These are phyloP conservation scores for Calamus simplicifolius DNA, from an alignment of 176 grass and related monocot genomes.

Conservation along the genomic window DNA sequence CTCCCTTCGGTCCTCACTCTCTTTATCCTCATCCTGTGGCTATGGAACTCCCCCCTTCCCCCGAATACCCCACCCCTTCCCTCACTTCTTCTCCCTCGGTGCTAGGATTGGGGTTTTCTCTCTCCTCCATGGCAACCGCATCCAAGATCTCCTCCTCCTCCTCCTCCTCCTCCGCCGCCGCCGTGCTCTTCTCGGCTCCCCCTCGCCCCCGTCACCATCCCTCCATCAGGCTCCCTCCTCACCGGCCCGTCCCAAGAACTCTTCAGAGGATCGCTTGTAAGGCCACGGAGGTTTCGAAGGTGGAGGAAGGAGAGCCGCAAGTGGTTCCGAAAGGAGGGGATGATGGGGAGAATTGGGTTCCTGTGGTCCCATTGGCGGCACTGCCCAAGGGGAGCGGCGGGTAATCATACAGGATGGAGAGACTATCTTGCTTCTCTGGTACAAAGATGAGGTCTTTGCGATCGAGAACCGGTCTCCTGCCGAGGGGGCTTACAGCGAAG, in stretches of 20 bases:
- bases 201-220: conserved; percentile 17
- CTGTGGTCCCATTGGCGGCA: conserved; percentile 68
- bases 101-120: neutral
- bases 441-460: conserved; percentile 84
- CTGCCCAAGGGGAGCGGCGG: conserved; percentile 77
- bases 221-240: neutral
- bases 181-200: conserved; percentile 20
- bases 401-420: conserved; percentile 87
- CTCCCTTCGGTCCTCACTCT: neutral
- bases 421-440: conserved; percentile 89
- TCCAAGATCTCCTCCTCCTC: conserved; percentile 20
- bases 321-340: conserved; percentile 11
- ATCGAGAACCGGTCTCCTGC: conserved; percentile 91
- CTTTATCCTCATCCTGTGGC: conserved; percentile 70
- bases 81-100: conserved; percentile 9
- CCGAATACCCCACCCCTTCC: neutral
- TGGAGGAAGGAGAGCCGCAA: conserved; percentile 36
- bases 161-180: conserved; percentile 17
- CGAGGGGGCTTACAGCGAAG: conserved; percentile 92
- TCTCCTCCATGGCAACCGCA: conserved; percentile 16
- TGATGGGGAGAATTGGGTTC: conserved; percentile 48
- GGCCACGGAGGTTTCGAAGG: conserved; percentile 71
- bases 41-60: conserved; percentile 30
- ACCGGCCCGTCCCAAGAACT: neutral
- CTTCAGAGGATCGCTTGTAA: conserved; percentile 42